Base-by-base conservation (phyloP, 148 eudicot genomes). In the Mesembryanthemum crystallinum region DNA sequence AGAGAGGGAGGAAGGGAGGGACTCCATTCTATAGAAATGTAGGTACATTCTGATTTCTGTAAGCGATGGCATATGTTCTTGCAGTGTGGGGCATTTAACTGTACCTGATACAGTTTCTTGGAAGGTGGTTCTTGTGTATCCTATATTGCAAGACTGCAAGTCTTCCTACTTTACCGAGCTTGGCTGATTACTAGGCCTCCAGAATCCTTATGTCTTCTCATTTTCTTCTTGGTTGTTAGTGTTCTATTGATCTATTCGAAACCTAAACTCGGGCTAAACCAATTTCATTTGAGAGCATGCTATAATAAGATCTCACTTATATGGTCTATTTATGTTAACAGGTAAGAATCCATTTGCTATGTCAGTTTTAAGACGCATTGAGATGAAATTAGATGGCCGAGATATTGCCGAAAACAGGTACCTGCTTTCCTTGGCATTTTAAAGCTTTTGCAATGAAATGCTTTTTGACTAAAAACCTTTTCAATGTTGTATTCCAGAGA, bases 291-390 rank as follows among this genome's bases (percentile, higher is more conserved):
- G 57, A 52, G 5, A 17, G 3, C n/a, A 13, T 15, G 57, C 57
- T 57, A 21, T n/a, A 21, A 57, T 57, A 57, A 57, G 61, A 57
- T 57, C 61, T 57, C n/a, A 57, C 61, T 57, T 9, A 57, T 57
- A 23, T 52, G 39, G 37, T 59, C 54, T 42, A 29, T 62, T 57
- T 67, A 13, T 79, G 76, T 23, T 77, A 30, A 35, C 74, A 95
- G 99, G 96, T 83, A 95, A 88, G 86, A 95, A 95, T 83, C 88
- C 90, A 79, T 92, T 88, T 86, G 99, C 99, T 35, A 51, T 90
- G 83, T 89, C 99, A 65, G 86, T 95, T 73, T 76, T 95, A 67
- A 90, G 90, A 86, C 87, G 88, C 77, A 85, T 95, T 43, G 94
- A 95, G 83, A 90, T 87, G 96, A 95, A 95, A 79, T 73, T 95